Percentiles rank a stretch among this genome's conserved stretches.
phyloP scores from a whole-genome alignment of 2,329 filamentous ascomycete species.

The Onygenales sp. region DNA sequence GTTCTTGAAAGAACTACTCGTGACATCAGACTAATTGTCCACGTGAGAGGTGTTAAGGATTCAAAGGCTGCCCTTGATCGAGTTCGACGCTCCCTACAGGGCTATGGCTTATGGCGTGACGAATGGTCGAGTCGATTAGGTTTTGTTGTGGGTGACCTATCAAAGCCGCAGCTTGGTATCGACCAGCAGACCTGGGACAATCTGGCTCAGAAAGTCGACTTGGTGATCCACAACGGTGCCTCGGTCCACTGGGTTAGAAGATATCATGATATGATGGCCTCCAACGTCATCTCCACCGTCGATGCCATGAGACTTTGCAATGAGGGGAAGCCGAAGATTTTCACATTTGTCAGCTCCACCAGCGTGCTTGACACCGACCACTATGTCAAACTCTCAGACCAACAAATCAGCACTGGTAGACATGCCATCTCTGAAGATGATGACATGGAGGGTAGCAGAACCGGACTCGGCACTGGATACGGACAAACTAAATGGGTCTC shows the following conservation, averaged over 20 bases:
- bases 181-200: constrained; percentile 54
- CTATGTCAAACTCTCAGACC: constrained; percentile 64
- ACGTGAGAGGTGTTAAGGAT: constrained; percentile 61
- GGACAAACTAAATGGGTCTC: constrained; percentile 85
- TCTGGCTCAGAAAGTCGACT: constrained; percentile 58
- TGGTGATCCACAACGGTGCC: constrained; percentile 75
- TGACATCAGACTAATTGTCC: constrained; percentile 57
- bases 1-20: constrained; percentile 53
- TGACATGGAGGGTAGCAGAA: constrained; percentile 65
- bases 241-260: constrained; percentile 68
- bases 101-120: constrained; percentile 70
- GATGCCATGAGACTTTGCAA: constrained; percentile 67
- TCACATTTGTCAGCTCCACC: constrained; percentile 76
- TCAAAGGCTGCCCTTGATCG: constrained; percentile 52
- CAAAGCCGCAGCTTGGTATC: constrained; percentile 65
- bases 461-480: constrained; percentile 75
- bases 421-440: constrained; percentile 64
- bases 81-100: constrained; percentile 57
- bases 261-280: constrained; percentile 60
- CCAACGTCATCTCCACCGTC: constrained; percentile 76
- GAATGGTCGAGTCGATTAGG: constrained; percentile 47
- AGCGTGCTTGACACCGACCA: constrained; percentile 72
- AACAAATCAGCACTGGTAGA: constrained; percentile 51
- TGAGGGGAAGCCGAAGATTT: constrained; percentile 66
- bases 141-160: constrained; percentile 64